Percentiles rank a stretch among this genome's conserved stretches.
These are phyloP conservation scores for Melampsora americana DNA, from an alignment of 1,284 basidiomycete genomes.

Conservation along the genomic window DNA sequence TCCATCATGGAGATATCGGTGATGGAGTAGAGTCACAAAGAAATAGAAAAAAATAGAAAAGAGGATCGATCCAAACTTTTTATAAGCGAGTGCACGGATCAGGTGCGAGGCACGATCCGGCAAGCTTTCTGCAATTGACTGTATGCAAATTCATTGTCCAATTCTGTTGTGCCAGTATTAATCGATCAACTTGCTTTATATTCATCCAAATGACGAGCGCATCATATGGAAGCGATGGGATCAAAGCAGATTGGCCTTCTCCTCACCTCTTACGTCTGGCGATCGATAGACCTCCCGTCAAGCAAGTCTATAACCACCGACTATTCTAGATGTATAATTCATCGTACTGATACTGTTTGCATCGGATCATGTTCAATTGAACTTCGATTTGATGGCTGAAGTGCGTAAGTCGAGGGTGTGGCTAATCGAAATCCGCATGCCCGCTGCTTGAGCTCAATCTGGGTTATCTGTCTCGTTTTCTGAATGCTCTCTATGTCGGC, in stretches of 20 bases:
- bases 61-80: too few species aligned
- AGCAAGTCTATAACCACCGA: background rate
- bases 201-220: too few species aligned
- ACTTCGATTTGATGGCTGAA: background rate
- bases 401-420: constrained; percentile 11
- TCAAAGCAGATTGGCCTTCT: constrained; percentile 33
- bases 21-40: too few species aligned
- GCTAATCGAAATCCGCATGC: background rate
- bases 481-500: background rate
- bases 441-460: background rate
- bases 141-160: too few species aligned
- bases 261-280: constrained; percentile 20
- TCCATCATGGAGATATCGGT: too few species aligned
- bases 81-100: too few species aligned
- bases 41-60: too few species aligned
- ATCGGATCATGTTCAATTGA: background rate
- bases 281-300: constrained; percentile 32
- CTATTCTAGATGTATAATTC: constrained; percentile 9
- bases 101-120: too few species aligned
- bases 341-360: background rate
- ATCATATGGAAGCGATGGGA: constrained; percentile 25
- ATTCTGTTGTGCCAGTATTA: too few species aligned
- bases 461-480: background rate
- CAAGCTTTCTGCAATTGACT: too few species aligned
- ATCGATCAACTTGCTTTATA: too few species aligned